A percentile compares a stretch with the other conserved stretches of the same genome.
These are phyloP conservation scores for Penicillium chermesinum DNA, from an alignment of 495 filamentous ascomycete species.

Conservation along the genomic window DNA sequence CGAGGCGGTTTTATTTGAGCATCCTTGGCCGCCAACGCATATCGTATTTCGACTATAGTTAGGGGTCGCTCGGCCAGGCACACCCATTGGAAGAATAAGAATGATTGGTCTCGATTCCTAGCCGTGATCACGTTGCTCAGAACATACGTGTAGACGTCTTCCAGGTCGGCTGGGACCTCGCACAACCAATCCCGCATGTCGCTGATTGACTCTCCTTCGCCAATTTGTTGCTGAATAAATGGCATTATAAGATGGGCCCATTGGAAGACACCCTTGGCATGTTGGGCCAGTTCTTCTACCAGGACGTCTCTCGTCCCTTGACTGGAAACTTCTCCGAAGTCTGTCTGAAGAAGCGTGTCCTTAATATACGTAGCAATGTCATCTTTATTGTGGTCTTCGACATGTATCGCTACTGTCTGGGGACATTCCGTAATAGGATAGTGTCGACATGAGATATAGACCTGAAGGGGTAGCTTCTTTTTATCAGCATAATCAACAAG, in stretches of 20 bases:
- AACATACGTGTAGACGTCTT: slow-evolving; percentile 11
- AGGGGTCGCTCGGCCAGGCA: slow-evolving; percentile 14
- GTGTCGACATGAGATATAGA: slow-evolving; percentile 18
- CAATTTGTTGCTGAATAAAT: not conserved
- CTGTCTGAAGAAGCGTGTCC: slow-evolving; percentile 2
- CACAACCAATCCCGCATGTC: slow-evolving; percentile 6
- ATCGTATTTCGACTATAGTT: slow-evolving; percentile 12
- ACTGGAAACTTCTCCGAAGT: not conserved
- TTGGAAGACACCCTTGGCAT: slow-evolving; percentile 3
- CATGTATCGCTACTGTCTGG: not conserved
- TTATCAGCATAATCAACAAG: slow-evolving; percentile 1
- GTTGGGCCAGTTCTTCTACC: slow-evolving; percentile 3
- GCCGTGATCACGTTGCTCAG: slow-evolving; percentile 6
- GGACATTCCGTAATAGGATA: slow-evolving; percentile 6
- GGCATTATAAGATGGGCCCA: slow-evolving; percentile 10
- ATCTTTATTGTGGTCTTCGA: slow-evolving; percentile 1
- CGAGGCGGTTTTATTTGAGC: not conserved
- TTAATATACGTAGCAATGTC: slow-evolving; percentile 8
- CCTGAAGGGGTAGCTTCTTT: not conserved
- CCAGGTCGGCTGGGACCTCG: slow-evolving; percentile 4
- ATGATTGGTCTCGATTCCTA: slow-evolving; percentile 1
- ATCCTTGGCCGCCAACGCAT: slow-evolving; percentile 5
- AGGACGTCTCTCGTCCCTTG: not conserved
- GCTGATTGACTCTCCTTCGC: slow-evolving; percentile 6
- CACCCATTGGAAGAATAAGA: slow-evolving; percentile 14